phyloP scores from a whole-genome alignment of 2,329 filamentous ascomycete species.

The Epichloe brachyelytri region DNA sequence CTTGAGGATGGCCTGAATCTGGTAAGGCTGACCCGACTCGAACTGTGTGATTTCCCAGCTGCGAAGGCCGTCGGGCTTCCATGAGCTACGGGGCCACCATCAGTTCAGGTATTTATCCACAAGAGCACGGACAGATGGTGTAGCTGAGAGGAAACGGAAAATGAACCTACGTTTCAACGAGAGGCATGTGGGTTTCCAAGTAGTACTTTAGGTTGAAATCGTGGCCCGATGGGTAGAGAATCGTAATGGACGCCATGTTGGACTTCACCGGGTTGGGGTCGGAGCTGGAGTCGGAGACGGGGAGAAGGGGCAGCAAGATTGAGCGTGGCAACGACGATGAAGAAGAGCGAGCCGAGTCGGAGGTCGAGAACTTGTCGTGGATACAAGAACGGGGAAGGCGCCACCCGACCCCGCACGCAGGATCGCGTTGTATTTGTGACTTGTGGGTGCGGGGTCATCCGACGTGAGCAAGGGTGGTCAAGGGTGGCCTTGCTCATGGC shows the following conservation, averaged over 20 bases:
- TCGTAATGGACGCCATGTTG: conserved; percentile 12
- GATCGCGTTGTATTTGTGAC: too few species aligned
- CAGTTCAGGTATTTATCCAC: neutral
- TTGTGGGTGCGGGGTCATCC: too few species aligned
- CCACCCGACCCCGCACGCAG: too few species aligned
- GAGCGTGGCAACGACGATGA: too few species aligned
- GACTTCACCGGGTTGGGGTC: neutral
- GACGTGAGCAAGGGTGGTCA: too few species aligned
- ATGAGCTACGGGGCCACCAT: conserved; percentile 6
- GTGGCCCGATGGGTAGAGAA: conserved; percentile 15
- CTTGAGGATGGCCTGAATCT: conserved; percentile 13
- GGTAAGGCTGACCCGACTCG: conserved; percentile 9
- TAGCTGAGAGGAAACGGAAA: neutral
- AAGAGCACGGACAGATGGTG: neutral
- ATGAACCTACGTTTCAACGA: conserved; percentile 11
- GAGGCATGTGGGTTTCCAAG: conserved; percentile 15
- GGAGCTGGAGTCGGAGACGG: too few species aligned
- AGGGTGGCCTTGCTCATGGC: too few species aligned
- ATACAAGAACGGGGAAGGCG: too few species aligned
- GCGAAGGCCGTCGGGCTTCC: conserved; percentile 10
- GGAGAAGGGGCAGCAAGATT: too few species aligned
- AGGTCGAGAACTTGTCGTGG: too few species aligned
- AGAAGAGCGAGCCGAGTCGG: too few species aligned
- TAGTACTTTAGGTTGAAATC: conserved; percentile 16
- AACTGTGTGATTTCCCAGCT: conserved; percentile 13